Percentiles rank a stretch among this genome's conserved stretches.
These are phyloP conservation scores for Pichiaceae sp. DNA, from an alignment of 1,139 yeast genomes.

Conservation along the genomic window DNA sequence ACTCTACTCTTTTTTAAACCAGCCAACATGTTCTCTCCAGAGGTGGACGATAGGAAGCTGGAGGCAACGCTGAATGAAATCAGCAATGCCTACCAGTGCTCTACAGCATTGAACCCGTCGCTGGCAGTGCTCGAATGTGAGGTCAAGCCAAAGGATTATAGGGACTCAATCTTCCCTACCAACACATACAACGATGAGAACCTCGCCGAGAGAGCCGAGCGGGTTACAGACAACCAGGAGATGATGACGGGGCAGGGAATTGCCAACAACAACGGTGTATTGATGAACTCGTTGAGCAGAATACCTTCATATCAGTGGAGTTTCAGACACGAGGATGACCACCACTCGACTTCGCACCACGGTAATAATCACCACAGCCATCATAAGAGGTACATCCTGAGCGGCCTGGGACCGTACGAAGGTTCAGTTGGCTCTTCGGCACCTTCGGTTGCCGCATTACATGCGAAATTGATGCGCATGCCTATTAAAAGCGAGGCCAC, in stretches of 20 bases:
- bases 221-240: slow-evolving; percentile 3
- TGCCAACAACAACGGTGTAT: slow-evolving; percentile 22
- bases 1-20: no score
- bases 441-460: slow-evolving; percentile 16
- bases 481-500: slow-evolving; percentile 12
- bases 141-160: slow-evolving; percentile 10
- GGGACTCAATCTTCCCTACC: slow-evolving; percentile 13
- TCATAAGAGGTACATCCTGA: slow-evolving; percentile 16
- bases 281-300: slow-evolving; percentile 19
- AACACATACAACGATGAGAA: slow-evolving; percentile 7
- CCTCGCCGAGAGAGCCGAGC: slow-evolving; percentile 1
- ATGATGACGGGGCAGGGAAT: slow-evolving; percentile 25
- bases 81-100: slow-evolving; percentile 11
- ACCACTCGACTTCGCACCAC: slow-evolving; percentile 5
- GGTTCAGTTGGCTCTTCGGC: slow-evolving; percentile 18
- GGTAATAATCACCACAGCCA: slow-evolving; percentile 8
- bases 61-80: slow-evolving; percentile 9
- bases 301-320: slow-evolving; percentile 25
- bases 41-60: slow-evolving; percentile 7
- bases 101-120: slow-evolving; percentile 8
- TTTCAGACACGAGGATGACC: slow-evolving; percentile 21
- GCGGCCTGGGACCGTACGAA: slow-evolving; percentile 16
- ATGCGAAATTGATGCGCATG: slow-evolving; percentile 18
- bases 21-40: slow-evolving; percentile 9
- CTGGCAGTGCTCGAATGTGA: slow-evolving; percentile 10